Conservation (phyloP, 192 early-diverging fungal species). For the Coemansia interrupta region DNA sequence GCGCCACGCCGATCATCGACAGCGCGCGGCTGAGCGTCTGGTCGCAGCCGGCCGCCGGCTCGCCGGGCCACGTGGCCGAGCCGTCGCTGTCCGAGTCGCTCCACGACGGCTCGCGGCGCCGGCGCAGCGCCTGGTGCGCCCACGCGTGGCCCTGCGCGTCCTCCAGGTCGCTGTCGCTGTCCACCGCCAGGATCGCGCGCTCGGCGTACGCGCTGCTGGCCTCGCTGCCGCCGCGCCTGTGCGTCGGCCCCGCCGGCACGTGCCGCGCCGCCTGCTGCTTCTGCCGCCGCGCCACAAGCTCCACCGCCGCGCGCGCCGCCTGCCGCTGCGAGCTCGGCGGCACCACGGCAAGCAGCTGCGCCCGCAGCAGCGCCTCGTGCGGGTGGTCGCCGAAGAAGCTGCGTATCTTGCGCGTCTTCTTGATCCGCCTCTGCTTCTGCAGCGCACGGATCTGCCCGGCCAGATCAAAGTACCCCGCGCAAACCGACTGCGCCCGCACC, state of each 20-base stretch:
- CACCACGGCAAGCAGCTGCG: conserved; percentile 53
- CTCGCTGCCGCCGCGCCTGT: conserved; percentile 18
- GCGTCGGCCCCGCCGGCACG: background rate
- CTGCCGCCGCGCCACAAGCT: conserved; percentile 40
- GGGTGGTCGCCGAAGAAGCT: conserved; percentile 69
- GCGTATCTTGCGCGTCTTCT: conserved; percentile 63
- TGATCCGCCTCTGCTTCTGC: conserved; percentile 58
- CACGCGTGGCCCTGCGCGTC: conserved; percentile 21
- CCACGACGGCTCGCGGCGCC: conserved; percentile 14
- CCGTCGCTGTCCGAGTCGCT: conserved; percentile 16
- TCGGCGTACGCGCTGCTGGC: conserved; percentile 21
- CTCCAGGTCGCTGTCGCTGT: conserved; percentile 39
- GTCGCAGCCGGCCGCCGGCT: conserved; percentile 3
- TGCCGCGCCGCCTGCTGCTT: conserved; percentile 18
- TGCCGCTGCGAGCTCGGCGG: conserved; percentile 46
- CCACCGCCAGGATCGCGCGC: conserved; percentile 25
- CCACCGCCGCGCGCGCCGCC: conserved; percentile 40
- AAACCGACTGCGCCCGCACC: conserved; percentile 15
- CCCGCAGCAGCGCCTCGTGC: conserved; percentile 54
- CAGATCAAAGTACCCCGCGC: conserved; percentile 58
- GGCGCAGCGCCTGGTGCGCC: conserved; percentile 17
- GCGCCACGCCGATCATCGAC: conserved; percentile 51
- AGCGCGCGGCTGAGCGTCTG: conserved; percentile 37
- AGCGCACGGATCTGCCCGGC: conserved; percentile 47
- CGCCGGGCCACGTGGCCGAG: background rate